These are phyloP conservation scores for Davidsoniella virescens DNA, from an alignment of 2,329 filamentous ascomycete species.

Conservation along the genomic window DNA sequence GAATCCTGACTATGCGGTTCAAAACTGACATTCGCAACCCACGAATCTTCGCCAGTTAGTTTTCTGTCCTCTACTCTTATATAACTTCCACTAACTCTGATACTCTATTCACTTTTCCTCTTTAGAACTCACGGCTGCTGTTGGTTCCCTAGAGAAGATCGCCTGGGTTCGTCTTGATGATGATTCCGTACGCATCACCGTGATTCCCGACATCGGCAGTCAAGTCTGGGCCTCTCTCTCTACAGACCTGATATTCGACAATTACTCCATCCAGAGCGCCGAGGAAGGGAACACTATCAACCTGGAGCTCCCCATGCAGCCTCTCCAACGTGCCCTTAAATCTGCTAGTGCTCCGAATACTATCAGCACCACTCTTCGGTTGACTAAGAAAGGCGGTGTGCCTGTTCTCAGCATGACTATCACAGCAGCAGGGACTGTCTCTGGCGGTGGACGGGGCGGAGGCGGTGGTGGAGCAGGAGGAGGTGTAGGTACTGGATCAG, in stretches of 20 bases:
- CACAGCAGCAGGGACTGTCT: conserved; percentile 50
- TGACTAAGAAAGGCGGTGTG: conserved; percentile 82
- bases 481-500: conserved; percentile 6
- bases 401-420: conserved; percentile 85
- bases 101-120: not conserved
- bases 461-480: conserved; percentile 14
- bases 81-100: not conserved
- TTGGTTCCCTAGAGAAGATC: conserved; percentile 59
- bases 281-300: conserved; percentile 80
- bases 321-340: conserved; percentile 78
- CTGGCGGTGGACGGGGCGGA: conserved; percentile 22
- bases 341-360: conserved; percentile 58
- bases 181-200: conserved; percentile 78
- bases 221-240: conserved; percentile 76
- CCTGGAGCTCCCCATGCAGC: conserved; percentile 78
- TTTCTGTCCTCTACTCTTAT: not conserved
- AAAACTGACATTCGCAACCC: conserved; percentile 50
- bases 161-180: conserved; percentile 84
- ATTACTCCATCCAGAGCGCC: conserved; percentile 73
- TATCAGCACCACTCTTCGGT: conserved; percentile 64
- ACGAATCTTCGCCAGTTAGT: conserved; percentile 46
- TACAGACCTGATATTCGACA: conserved; percentile 74
- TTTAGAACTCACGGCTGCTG: conserved; percentile 46
- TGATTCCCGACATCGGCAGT: conserved; percentile 84
- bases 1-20: conserved; percentile 42